These are phyloP conservation scores for Penicillium samsonianum DNA, from an alignment of 495 filamentous ascomycete genomes.

Conservation along the genomic window DNA sequence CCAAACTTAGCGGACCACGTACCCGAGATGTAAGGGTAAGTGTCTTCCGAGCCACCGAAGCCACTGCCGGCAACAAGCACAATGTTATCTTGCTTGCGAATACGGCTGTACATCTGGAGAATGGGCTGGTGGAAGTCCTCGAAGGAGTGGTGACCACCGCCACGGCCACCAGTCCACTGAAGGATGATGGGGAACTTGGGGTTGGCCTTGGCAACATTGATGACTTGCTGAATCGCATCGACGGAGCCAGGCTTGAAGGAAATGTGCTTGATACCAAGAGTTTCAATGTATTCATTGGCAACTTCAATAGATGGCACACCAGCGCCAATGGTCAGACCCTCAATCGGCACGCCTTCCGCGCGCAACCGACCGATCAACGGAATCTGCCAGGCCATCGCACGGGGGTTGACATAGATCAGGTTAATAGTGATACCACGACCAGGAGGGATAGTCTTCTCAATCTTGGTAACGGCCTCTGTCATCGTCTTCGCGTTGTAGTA, in stretches of 20 bases:
- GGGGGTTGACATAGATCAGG: conserved; percentile 94
- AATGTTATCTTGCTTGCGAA: conserved; percentile 48
- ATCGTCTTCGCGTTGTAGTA: conserved; percentile 91
- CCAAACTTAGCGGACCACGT: conserved; percentile 43
- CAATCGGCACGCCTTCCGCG: conserved; percentile 86
- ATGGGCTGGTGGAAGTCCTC: conserved; percentile 55
- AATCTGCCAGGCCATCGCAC: conserved; percentile 97
- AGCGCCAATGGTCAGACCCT: conserved; percentile 68
- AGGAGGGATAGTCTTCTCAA: conserved; percentile 82
- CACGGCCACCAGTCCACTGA: conserved; percentile 55
- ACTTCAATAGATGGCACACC: conserved; percentile 54
- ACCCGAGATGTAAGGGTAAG: conserved; percentile 51
- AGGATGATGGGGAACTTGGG: conserved; percentile 50
- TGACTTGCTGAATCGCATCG: conserved; percentile 47
- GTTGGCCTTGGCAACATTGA: conserved; percentile 48
- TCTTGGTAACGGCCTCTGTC: conserved; percentile 85
- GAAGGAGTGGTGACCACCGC: conserved; percentile 54
- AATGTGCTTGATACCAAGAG: conserved; percentile 50
- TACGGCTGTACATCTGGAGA: conserved; percentile 44
- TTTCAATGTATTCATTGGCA: conserved; percentile 48
- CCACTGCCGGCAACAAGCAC: conserved; percentile 52
- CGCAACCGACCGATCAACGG: conserved; percentile 83
- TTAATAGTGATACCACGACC: conserved; percentile 94
- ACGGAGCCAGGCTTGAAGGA: conserved; percentile 52
- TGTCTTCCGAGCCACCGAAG: conserved; percentile 48